Evolutionary conservation across 306 rosid species (phyloP).

Genomic region (Echinosophora koreensis): DNA sequence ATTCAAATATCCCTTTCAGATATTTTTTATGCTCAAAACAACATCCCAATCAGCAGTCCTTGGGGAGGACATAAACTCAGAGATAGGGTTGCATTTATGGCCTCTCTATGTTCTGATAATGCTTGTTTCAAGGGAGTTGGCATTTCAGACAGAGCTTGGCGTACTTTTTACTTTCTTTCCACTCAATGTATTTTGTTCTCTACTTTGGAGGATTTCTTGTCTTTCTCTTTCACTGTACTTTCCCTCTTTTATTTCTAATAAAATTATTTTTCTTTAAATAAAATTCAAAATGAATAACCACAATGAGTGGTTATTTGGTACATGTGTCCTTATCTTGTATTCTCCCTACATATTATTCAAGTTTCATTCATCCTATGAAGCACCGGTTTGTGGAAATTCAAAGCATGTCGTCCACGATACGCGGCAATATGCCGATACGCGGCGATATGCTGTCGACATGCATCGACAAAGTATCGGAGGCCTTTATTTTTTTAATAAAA

Average conservation of each 20-base stretch:
- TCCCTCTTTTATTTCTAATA: background rate
- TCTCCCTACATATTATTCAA: constrained; percentile 34
- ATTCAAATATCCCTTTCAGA: background rate
- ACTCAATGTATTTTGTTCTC: constrained; percentile 20
- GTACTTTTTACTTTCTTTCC: constrained; percentile 29
- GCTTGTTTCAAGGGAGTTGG: constrained; percentile 27
- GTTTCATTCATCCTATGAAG: background rate
- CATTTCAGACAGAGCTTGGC: constrained; percentile 34
- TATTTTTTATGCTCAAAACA: background rate
- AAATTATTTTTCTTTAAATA: background rate
- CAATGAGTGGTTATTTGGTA: constrained; percentile 17
- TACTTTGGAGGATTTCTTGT: constrained; percentile 19
- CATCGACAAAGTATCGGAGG: no score
- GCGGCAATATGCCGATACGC: no score
- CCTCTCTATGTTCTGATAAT: background rate
- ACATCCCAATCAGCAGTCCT: constrained; percentile 35
- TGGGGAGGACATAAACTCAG: background rate
- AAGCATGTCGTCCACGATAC: no score
- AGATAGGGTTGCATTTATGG: background rate
- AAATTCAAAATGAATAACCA: background rate
- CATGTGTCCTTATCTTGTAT: constrained; percentile 1
- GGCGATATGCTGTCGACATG: no score
- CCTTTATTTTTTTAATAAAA: no score
- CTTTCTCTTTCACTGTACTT: background rate
- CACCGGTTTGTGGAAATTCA: no score